Evolutionary conservation across 257 asterid genomes (phyloP).

Genomic region (Gentiana dahurica): DNA sequence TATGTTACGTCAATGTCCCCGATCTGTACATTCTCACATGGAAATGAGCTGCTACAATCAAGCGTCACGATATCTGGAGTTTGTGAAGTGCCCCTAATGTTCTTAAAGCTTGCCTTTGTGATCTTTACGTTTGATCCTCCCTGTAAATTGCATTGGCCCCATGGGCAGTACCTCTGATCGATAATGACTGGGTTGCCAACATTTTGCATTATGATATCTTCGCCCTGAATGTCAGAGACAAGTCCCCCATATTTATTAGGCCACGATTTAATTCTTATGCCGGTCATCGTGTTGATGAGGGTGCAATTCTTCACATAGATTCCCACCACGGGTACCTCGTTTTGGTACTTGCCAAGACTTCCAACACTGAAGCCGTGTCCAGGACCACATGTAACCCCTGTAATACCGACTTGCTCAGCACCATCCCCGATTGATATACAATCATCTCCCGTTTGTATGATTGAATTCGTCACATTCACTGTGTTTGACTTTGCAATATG

Average conservation of each 20-base stretch:
- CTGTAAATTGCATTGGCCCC: background rate
- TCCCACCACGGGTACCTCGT: constrained; percentile 4
- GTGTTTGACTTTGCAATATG: background rate
- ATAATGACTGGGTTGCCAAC: constrained; percentile 1
- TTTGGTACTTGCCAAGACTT: constrained; percentile 2
- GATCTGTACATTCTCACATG: constrained; percentile 32
- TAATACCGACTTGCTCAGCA: background rate
- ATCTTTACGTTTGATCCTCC: constrained; percentile 13
- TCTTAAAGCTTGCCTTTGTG: constrained; percentile 13
- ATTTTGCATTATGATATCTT: constrained; percentile 5
- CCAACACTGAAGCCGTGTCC: constrained; percentile 5
- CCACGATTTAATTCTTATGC: constrained; percentile 1
- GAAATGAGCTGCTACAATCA: constrained; percentile 29
- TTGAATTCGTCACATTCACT: background rate
- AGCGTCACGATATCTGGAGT: constrained; percentile 16
- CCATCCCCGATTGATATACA: constrained; percentile 1
- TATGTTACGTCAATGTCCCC: constrained; percentile 26
- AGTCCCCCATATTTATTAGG: background rate
- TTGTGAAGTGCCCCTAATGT: constrained; percentile 29
- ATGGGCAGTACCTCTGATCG: background rate
- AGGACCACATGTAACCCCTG: background rate
- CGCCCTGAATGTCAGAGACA: background rate
- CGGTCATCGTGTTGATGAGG: background rate
- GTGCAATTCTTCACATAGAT: constrained; percentile 2
- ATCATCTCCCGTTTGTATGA: constrained; percentile 1